Conservation (phyloP, 225 moss, liverwort and hornwort species). For the Marchantia paleacea region DNA sequence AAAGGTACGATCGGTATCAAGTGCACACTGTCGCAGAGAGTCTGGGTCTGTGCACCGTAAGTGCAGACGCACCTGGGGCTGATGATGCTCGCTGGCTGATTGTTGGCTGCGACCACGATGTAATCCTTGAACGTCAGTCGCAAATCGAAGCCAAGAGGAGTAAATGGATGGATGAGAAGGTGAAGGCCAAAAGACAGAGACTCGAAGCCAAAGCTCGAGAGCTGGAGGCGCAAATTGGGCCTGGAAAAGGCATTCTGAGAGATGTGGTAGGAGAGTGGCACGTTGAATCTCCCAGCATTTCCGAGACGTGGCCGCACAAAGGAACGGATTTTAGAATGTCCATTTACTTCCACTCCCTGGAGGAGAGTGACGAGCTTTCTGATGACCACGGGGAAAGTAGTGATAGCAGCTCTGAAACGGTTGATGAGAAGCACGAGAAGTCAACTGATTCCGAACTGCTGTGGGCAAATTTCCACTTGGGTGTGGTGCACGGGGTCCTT, state of each 20-base stretch:
- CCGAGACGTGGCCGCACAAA: background rate
- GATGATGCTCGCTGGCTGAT: slow-evolving; percentile 10
- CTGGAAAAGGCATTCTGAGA: background rate
- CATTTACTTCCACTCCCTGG: background rate
- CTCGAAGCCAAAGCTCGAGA: slow-evolving; percentile 15
- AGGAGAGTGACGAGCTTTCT: background rate
- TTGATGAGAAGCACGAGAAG: background rate
- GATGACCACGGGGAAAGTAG: background rate
- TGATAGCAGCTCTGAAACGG: background rate
- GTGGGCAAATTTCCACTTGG: slow-evolving; percentile 3
- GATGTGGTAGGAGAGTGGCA: slow-evolving; percentile 13
- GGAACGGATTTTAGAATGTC: background rate
- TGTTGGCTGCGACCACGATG: slow-evolving; percentile 17
- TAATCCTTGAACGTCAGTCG: slow-evolving; percentile 4
- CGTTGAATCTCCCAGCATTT: background rate
- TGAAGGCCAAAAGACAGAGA: slow-evolving; percentile 28
- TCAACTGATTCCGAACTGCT: background rate
- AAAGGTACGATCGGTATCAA: no score
- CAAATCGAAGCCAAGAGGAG: slow-evolving; percentile 10
- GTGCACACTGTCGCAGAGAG: slow-evolving; percentile 16
- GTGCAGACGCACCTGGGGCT: background rate
- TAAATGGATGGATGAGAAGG: slow-evolving; percentile 14
- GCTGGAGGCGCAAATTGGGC: slow-evolving; percentile 11
- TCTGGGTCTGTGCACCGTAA: slow-evolving; percentile 20
- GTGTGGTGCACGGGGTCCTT: background rate